phyloP scores from a whole-genome alignment of 129 eudicot genomes.

The Mikania micrantha region DNA sequence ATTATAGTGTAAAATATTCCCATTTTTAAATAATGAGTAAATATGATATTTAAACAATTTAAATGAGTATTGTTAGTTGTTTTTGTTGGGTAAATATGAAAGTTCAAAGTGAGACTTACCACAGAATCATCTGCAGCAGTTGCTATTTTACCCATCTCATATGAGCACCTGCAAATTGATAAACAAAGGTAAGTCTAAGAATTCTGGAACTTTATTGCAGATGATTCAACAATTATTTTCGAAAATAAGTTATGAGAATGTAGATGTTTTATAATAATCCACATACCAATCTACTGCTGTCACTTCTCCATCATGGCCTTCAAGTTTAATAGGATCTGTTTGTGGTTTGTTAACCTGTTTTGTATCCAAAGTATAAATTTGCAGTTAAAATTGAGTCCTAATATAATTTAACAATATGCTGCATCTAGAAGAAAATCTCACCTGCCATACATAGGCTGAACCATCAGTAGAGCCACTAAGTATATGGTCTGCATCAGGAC shows the following conservation, averaged over 20 bases:
- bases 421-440: not conserved
- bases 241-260: not conserved
- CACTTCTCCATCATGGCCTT: conserved; percentile 81
- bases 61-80: not conserved
- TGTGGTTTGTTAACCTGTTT: conserved; percentile 37
- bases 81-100: not conserved
- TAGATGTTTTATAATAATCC: not conserved
- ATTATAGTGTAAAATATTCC: no score
- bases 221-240: not conserved
- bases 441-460: conserved; percentile 93
- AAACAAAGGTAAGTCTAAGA: not conserved
- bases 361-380: not conserved
- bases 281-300: conserved; percentile 89
- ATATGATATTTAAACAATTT: no score
- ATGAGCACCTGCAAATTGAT: conserved; percentile 51
- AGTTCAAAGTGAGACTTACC: conserved; percentile 36
- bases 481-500: conserved; percentile 93
- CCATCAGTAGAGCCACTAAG: conserved; percentile 91
- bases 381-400: not conserved
- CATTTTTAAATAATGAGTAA: no score
- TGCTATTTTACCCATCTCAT: conserved; percentile 71
- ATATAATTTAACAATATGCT: not conserved
- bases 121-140: conserved; percentile 91
- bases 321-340: conserved; percentile 46
- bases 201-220: not conserved